Percentiles rank a stretch among this genome's conserved stretches.
Evolutionary conservation across 2,329 filamentous ascomycete species (phyloP).

Genomic region (Colletotrichum euphorbiae): DNA sequence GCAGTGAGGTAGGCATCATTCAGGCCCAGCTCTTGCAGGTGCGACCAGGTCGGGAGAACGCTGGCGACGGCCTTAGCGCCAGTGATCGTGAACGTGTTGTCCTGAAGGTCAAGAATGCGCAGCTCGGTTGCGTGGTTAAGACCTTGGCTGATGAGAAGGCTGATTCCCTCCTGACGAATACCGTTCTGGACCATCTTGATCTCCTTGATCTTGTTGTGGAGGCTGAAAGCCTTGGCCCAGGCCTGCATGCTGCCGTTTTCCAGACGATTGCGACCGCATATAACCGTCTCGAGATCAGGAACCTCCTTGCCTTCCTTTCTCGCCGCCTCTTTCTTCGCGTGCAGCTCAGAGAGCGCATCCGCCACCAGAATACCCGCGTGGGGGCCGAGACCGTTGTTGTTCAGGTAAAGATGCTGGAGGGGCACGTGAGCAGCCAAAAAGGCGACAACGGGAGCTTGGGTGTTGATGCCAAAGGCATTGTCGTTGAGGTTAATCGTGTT

Average conservation of each 20-base stretch:
- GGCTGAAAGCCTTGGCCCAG: conserved; percentile 88
- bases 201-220: conserved; percentile 83
- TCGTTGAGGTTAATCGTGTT: conserved; percentile 96
- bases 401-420: conserved; percentile 92
- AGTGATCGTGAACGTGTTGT: conserved; percentile 92
- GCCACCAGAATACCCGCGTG: conserved; percentile 90
- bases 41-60: conserved; percentile 79
- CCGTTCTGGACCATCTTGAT: conserved; percentile 99
- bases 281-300: conserved; percentile 91
- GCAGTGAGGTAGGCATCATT: conserved; percentile 87
- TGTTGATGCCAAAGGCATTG: conserved; percentile 97
- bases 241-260: conserved; percentile 97
- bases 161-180: conserved; percentile 93
- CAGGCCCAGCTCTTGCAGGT: conserved; percentile 85
- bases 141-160: conserved; percentile 81
- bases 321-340: conserved; percentile 84
- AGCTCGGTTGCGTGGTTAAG: conserved; percentile 77
- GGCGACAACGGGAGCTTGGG: conserved; percentile 89
- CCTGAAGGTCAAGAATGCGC: conserved; percentile 88
- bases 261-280: conserved; percentile 94
- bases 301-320: conserved; percentile 78
- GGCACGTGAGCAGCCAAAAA: conserved; percentile 91
- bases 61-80: conserved; percentile 83
- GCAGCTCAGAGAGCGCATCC: conserved; percentile 84
- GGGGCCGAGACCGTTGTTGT: conserved; percentile 97